Evolutionary conservation across 805 yeast genomes (phyloP), one percentile per base, ranked within the genome.

Genomic region (Ascoidea rubescens): DNA sequence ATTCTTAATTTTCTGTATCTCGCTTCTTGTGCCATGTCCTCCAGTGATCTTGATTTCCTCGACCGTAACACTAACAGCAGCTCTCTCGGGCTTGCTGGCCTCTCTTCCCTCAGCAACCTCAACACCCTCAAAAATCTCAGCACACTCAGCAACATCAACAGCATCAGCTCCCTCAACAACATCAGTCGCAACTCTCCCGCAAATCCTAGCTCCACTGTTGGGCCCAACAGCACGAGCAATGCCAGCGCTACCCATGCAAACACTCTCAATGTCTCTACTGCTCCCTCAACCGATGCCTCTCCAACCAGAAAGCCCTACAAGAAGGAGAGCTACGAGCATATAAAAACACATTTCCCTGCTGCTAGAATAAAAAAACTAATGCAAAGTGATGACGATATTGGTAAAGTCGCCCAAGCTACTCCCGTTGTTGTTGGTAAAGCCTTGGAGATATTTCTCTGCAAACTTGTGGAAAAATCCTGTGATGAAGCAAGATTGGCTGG

Each of bases 341-440:
- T 85, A 57, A 84, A 84, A 65, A 85, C 93, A 43, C 95, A 85
- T 63, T 86, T 86, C 66, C 95, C 95, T 4, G 85, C 89, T 5
- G 98, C 98, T 2, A 79, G 98, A 56, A 89, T 93, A 61, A 93
- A 93, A 71, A 87, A 93, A 61, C 79, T 93, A 54, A 91, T 93
- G 96, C 99, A 93, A 64, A 82, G 95, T 32, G 99, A 93, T 67
- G 99, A 93, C 57, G 99, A 93, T 57, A 90, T 93, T 48, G 99
- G 99, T 2, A 93, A 93, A 64, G 98, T 93, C 5, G 96, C 99
- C 4, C 97, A 90, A 63, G 97, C 96, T 1, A 95, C 99, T 2
- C 99, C 99, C 0, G 85, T 91, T n/a, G 91, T 91, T 16, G 96
- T 93, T 6, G 97, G 98, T 5, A 78, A 96, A 56, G 96, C 99